phyloP scores from a whole-genome alignment of 306 rosid genomes.

The Nissolia schottii region DNA sequence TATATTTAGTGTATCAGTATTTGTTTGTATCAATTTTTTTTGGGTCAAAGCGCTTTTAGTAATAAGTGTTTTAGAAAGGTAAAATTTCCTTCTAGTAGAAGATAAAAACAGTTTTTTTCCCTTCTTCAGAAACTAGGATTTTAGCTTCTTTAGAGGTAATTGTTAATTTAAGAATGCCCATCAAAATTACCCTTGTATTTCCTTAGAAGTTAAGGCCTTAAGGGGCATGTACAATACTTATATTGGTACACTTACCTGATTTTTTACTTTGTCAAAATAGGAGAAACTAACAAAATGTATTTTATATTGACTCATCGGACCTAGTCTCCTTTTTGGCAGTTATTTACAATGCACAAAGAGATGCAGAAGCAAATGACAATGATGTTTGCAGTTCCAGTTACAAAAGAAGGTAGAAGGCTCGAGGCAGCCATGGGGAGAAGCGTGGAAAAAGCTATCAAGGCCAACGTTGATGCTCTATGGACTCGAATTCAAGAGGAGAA shows the following conservation, averaged over 20 bases:
- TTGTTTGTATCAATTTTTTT: not conserved
- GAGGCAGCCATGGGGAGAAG: constrained; percentile 74
- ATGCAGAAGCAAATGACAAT: constrained; percentile 83
- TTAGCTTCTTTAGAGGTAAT: not conserved
- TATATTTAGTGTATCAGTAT: not conserved
- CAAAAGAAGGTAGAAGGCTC: constrained; percentile 90
- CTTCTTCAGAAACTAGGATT: not conserved
- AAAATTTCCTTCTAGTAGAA: not conserved
- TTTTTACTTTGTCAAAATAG: not conserved
- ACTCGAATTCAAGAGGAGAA: constrained; percentile 89
- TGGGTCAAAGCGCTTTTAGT: not conserved
- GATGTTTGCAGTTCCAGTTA: constrained; percentile 67
- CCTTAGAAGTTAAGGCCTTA: not conserved
- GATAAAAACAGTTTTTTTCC: not conserved
- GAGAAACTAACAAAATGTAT: not conserved
- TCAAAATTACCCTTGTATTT: not conserved
- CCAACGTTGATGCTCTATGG: constrained; percentile 79
- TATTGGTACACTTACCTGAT: not conserved
- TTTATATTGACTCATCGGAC: constrained; percentile 10
- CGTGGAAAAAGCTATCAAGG: constrained; percentile 78
- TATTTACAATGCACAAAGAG: constrained; percentile 75
- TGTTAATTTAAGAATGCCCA: constrained; percentile 3
- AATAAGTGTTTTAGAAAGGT: not conserved
- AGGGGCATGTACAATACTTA: not conserved
- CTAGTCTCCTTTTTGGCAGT: constrained; percentile 38